Evolutionary conservation across 192 early-diverging fungal genomes (phyloP).

Genomic region (Mortierella antarctica): DNA sequence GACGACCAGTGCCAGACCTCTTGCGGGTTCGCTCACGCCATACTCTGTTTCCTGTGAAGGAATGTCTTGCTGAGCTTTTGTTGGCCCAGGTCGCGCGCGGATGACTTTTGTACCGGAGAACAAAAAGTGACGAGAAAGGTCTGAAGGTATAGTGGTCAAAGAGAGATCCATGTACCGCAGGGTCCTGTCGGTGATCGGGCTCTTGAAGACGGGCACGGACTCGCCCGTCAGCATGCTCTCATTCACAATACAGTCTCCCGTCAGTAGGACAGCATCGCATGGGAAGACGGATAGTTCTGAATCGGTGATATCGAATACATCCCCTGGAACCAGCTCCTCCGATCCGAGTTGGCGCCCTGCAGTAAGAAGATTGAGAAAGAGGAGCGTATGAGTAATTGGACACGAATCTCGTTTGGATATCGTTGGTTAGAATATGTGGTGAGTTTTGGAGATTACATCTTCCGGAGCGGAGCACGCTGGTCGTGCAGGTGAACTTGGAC

Average conservation of each 20-base stretch:
- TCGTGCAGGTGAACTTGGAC: conserved; percentile 85
- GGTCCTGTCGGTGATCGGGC: conserved; percentile 74
- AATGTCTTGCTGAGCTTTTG: conserved; percentile 33
- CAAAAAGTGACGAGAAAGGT: conserved; percentile 87
- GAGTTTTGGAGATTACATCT: conserved; percentile 57
- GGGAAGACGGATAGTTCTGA: conserved; percentile 75
- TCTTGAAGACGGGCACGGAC: conserved; percentile 93
- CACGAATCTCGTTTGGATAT: background rate
- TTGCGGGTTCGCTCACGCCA: conserved; percentile 23
- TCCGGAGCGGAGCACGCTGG: conserved; percentile 74
- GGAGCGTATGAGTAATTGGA: conserved; percentile 5
- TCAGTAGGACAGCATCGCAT: conserved; percentile 92
- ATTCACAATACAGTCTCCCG: conserved; percentile 97
- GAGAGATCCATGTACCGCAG: conserved; percentile 76
- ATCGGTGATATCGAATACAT: conserved; percentile 87
- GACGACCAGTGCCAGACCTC: conserved; percentile 83
- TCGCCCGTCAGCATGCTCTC: conserved; percentile 99
- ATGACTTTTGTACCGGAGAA: conserved; percentile 95
- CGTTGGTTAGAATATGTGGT: background rate
- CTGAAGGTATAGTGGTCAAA: conserved; percentile 76
- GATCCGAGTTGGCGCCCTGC: conserved; percentile 59
- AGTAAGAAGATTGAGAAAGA: background rate
- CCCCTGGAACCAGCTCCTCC: conserved; percentile 92
- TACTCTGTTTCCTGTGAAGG: conserved; percentile 51
- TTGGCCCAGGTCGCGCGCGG: conserved; percentile 69